Conservation (phyloP, 2,329 filamentous ascomycete species). For the Diaporthe helianthi region DNA sequence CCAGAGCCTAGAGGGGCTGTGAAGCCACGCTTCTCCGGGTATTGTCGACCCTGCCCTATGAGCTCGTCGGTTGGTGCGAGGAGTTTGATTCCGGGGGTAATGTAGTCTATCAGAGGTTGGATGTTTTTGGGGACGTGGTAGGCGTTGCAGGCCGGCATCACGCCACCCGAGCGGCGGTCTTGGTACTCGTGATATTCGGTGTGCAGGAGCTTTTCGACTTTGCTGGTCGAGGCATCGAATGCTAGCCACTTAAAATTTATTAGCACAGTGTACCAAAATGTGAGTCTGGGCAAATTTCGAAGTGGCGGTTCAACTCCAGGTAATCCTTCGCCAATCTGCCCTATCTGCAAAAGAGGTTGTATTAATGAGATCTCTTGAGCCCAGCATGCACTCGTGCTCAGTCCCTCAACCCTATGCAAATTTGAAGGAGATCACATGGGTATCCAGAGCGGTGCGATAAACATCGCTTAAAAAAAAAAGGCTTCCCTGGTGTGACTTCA, state of each 20-base stretch:
- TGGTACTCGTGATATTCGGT: slow-evolving; percentile 40
- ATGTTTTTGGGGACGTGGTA: slow-evolving; percentile 34
- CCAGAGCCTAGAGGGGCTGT: background rate
- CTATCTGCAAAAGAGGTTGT: background rate
- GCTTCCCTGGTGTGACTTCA: background rate
- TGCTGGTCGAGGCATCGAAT: slow-evolving; percentile 38
- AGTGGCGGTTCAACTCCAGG: background rate
- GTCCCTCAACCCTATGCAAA: background rate
- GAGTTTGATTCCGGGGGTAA: slow-evolving; percentile 35
- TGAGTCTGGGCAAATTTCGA: background rate
- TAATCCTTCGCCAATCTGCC: background rate
- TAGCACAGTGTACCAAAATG: background rate
- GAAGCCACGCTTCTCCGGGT: slow-evolving; percentile 5
- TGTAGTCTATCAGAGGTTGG: slow-evolving; percentile 35
- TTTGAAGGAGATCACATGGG: background rate
- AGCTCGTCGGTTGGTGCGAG: slow-evolving; percentile 33
- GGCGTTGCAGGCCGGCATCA: slow-evolving; percentile 37
- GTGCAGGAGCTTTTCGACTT: slow-evolving; percentile 39
- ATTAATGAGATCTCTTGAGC: too few species aligned
- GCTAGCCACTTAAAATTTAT: slow-evolving; percentile 37
- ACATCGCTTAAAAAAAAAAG: background rate
- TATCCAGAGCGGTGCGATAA: background rate
- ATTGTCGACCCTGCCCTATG: slow-evolving; percentile 4
- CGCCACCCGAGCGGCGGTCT: slow-evolving; percentile 37
- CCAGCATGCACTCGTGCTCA: background rate